A percentile compares a stretch with the other conserved stretches of the same genome.
phyloP scores from a whole-genome alignment of 345 rosid species.

The Angophora floribunda region DNA sequence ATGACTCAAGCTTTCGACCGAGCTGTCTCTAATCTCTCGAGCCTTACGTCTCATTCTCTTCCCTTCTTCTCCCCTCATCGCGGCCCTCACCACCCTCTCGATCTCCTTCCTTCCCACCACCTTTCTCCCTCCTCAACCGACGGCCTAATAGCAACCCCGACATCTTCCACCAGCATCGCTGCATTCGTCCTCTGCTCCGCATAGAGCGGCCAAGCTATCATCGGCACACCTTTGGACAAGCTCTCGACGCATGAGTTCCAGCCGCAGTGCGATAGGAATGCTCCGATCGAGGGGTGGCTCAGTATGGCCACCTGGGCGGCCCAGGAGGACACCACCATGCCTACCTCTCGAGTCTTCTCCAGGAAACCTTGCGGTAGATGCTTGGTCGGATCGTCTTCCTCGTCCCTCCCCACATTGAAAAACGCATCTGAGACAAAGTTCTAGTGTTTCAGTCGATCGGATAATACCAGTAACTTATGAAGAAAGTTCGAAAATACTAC shows the following conservation, averaged over 20 bases:
- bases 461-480: neutral
- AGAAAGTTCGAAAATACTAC: neutral
- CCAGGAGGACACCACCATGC: constrained; percentile 22
- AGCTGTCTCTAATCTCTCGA: constrained; percentile 14
- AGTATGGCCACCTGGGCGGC: constrained; percentile 25
- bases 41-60: constrained; percentile 6
- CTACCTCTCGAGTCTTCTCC: constrained; percentile 9
- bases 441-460: neutral
- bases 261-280: constrained; percentile 43
- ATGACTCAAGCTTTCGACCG: neutral
- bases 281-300: constrained; percentile 23
- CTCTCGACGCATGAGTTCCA: constrained; percentile 44
- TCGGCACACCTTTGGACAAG: constrained; percentile 24
- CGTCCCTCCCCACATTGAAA: constrained; percentile 2
- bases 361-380: constrained; percentile 33
- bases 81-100: constrained; percentile 10
- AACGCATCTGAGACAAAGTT: neutral
- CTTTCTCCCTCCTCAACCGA: neutral
- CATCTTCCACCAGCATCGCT: constrained; percentile 17
- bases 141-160: constrained; percentile 19
- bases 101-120: constrained; percentile 26
- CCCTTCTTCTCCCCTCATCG: constrained; percentile 24
- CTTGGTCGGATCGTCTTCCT: constrained; percentile 11
- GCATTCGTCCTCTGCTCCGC: constrained; percentile 47
- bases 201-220: constrained; percentile 41